Evolutionary conservation across 768 basidiomycete species (phyloP).

Genomic region (Panus rudis): DNA sequence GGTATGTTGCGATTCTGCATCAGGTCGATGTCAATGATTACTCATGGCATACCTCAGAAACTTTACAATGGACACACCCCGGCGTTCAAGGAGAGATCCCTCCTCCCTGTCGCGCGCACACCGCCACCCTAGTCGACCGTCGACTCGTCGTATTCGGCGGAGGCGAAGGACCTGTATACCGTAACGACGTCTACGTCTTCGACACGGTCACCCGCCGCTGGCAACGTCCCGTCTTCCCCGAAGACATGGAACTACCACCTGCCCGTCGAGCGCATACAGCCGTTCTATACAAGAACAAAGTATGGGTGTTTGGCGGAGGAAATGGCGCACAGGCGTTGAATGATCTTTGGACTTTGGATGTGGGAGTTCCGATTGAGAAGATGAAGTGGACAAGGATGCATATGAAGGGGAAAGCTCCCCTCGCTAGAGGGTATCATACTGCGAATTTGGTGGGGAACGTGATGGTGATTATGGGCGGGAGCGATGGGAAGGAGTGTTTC

Average conservation of each 20-base stretch:
- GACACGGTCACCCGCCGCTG: constrained; percentile 72
- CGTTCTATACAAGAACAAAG: constrained; percentile 59
- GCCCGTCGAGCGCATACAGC: constrained; percentile 86
- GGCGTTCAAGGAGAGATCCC: constrained; percentile 73
- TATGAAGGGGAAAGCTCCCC: constrained; percentile 48
- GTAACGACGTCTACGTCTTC: constrained; percentile 74
- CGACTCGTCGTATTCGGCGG: constrained; percentile 84
- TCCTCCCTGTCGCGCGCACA: constrained; percentile 82
- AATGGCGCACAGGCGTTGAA: constrained; percentile 86
- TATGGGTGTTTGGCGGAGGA: constrained; percentile 92
- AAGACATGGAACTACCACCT: constrained; percentile 18
- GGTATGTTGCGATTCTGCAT: constrained; percentile 40
- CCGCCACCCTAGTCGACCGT: constrained; percentile 74
- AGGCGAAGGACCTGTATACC: constrained; percentile 77
- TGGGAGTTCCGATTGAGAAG: constrained; percentile 32
- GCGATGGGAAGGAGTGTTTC: constrained; percentile 84
- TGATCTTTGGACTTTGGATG: constrained; percentile 85
- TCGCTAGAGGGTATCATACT: constrained; percentile 81
- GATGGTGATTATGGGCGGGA: constrained; percentile 88
- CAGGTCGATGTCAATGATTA: neutral
- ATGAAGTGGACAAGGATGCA: constrained; percentile 56
- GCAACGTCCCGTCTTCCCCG: constrained; percentile 37
- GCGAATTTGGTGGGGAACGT: constrained; percentile 79
- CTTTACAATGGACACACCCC: constrained; percentile 83
- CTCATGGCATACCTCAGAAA: constrained; percentile 43